Evolutionary conservation across 257 asterid genomes (phyloP), one percentile per base, ranked within the genome.

Genomic region (Knoxia roxburghii): DNA sequence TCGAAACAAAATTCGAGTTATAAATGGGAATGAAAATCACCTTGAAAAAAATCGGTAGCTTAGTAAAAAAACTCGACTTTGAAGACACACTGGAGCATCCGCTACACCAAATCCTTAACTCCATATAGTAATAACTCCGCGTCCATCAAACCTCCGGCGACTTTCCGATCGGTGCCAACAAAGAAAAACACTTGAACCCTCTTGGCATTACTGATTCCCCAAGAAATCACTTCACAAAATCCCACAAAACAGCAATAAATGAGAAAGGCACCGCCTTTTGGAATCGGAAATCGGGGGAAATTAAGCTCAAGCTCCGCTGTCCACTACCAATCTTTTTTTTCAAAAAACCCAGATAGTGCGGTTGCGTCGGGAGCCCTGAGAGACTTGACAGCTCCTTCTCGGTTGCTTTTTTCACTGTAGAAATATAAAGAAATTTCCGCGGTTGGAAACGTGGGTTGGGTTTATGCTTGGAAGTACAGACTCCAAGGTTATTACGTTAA

Each of bases 21-120:
- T 20, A 51, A 45, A 63, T 10, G 41, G 9, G 9, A 65, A 21
- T n/a, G n/a, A 59, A 45, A 20, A 18, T 75, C 68, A 85, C 89
- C 92, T 82, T 62, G 58, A 81, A 13, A 61, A 81, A 78, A 30
- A 78, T 76, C 74, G 72, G 74, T 64, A 81, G 84, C 70, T 74
- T 72, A 76, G 76, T 70, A 49, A 71, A 65, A 54, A 87, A 76
- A 73, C 85, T 77, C 50, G 67, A 78, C 72, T 78, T 75, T 52
- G 64, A 68, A 82, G 77, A 61, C 77, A 77, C 75, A 76, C 69
- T 73, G 72, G 78, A 75, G 72, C 93, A 80, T 75, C 95, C 81
- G 80, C 82, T 69, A 81, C 90, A 81, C 81, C 87, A 76, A 83
- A 87, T 82, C 88, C 81, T 81, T 35, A 85, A 77, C 91, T 88